Evolutionary conservation across 768 basidiomycete species (phyloP).

Genomic region (Auricularia heimuer): DNA sequence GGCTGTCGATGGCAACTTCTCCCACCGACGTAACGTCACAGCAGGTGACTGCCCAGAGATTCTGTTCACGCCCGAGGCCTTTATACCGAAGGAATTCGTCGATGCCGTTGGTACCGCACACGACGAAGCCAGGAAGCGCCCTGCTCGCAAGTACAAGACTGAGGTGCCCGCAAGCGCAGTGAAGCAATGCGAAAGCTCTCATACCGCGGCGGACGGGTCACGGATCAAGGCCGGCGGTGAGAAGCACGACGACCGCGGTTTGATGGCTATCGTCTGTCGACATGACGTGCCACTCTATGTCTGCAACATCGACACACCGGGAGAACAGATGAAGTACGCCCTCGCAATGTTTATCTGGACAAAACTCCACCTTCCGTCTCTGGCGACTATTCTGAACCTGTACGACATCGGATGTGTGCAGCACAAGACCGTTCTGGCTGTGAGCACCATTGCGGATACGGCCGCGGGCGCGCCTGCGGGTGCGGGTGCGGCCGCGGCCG

Average conservation of each 20-base stretch:
- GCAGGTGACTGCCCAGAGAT: slow-evolving; percentile 28
- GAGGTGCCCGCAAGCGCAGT: slow-evolving; percentile 23
- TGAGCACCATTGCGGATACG: too few species aligned
- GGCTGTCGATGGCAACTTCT: slow-evolving; percentile 30
- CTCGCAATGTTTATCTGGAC: background rate
- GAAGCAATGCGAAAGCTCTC: slow-evolving; percentile 12
- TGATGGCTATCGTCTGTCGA: slow-evolving; percentile 30
- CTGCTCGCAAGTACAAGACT: background rate
- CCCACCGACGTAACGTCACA: slow-evolving; percentile 23
- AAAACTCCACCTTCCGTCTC: background rate
- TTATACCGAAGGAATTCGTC: slow-evolving; percentile 27
- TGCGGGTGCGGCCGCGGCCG: too few species aligned
- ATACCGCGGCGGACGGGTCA: background rate
- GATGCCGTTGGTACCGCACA: slow-evolving; percentile 24
- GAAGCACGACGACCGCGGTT: slow-evolving; percentile 19
- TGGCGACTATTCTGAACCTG: background rate
- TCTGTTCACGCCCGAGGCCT: slow-evolving; percentile 23
- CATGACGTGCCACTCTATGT: slow-evolving; percentile 23
- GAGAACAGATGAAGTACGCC: background rate
- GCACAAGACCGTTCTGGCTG: too few species aligned
- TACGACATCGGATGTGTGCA: background rate
- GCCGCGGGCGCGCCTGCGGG: too few species aligned
- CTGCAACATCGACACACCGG: slow-evolving; percentile 2
- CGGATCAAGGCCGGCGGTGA: background rate
- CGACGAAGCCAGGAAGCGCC: slow-evolving; percentile 13